A percentile compares a stretch with the other conserved stretches of the same genome.
These are phyloP conservation scores for Phyllosticta paracitricarpa DNA, from an alignment of 2,329 filamentous ascomycete genomes.

Conservation along the genomic window DNA sequence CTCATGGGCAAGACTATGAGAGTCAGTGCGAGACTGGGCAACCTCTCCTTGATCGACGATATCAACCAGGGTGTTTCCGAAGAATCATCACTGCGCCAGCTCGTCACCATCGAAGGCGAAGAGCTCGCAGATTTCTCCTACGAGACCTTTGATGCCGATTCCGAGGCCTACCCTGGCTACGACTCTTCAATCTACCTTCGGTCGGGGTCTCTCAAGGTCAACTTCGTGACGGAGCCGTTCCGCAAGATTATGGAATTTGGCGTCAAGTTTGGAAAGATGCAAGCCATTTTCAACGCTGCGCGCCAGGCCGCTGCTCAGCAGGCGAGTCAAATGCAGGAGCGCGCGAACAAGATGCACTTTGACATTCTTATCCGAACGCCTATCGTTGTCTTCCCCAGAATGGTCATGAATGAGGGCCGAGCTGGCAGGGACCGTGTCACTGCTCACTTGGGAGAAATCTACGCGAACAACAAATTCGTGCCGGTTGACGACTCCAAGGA, in stretches of 20 bases:
- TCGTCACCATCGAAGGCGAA: conserved; percentile 91
- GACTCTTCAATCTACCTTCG: conserved; percentile 85
- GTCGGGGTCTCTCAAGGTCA: conserved; percentile 90
- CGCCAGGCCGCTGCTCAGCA: conserved; percentile 89
- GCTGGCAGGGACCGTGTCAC: conserved; percentile 74
- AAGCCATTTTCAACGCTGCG: conserved; percentile 95
- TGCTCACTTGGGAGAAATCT: conserved; percentile 93
- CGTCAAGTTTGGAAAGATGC: conserved; percentile 99
- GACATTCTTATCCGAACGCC: conserved; percentile 90
- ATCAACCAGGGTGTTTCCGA: conserved; percentile 81
- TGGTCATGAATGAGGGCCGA: conserved; percentile 54
- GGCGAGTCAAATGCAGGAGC: conserved; percentile 86
- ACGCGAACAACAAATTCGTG: conserved; percentile 86
- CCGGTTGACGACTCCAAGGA: conserved; percentile 68
- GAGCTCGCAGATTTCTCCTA: conserved; percentile 96
- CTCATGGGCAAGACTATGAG: conserved; percentile 78
- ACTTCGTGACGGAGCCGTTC: conserved; percentile 95
- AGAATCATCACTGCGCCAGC: conserved; percentile 68
- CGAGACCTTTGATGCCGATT: conserved; percentile 77
- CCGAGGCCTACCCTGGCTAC: conserved; percentile 79
- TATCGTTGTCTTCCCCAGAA: conserved; percentile 86
- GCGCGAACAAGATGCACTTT: conserved; percentile 81
- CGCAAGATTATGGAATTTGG: conserved; percentile 96
- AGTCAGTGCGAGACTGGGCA: conserved; percentile 75
- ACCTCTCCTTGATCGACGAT: conserved; percentile 83